Base-by-base conservation (phyloP, 2,329 filamentous ascomycete species). In the Pestalotiopsis sp. region DNA sequence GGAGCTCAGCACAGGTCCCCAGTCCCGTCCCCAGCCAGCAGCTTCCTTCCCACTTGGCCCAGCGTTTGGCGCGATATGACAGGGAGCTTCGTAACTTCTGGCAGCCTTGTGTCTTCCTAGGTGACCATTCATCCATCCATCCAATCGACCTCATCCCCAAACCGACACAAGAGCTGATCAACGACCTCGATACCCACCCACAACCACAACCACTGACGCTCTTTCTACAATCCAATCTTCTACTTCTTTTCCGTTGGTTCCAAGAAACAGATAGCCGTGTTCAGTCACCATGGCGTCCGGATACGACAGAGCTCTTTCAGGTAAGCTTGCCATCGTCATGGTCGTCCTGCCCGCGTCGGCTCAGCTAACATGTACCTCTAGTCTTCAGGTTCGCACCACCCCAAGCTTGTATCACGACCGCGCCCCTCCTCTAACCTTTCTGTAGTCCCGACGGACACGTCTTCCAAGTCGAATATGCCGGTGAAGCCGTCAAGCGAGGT, bases 391-490 rank as follows among this genome's bases (percentile, higher is more conserved):
- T 84, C 74, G 84, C 81, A 74, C 66, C 70, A 60, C 39, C 68
- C 66, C 25, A 41, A 52, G 38, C 25, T 60, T 66, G 3, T 52
- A 52, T 63, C 65, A 41, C 62, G 39, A 36, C 31, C 58, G 66
- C 45, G 61, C 69, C 63, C 70, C 25, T 66, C 69, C 72, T 75
- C 85, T 90, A 82, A 91, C 45, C 80, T 52, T n/a, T 62, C 62
- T 69, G 63, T 79, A 98, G 95, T 89, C 96, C 96, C 78, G 96
- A 99, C 85, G 96, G 96, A 83, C 96, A 99, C 86, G 96, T 99
- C 78, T 99, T 99, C 86, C 96, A 99, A 84, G 96, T 99, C 78
- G 96, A 99, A 88, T 99, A 99, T 89, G 96, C 96, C 68, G 92
- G 97, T 75, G 96, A 99, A 85, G 96, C 96, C 75, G 96, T 99